Evolutionary conservation across 177 flowering plant genomes (phyloP).

Genomic region (Tripterygium wilfordii): DNA sequence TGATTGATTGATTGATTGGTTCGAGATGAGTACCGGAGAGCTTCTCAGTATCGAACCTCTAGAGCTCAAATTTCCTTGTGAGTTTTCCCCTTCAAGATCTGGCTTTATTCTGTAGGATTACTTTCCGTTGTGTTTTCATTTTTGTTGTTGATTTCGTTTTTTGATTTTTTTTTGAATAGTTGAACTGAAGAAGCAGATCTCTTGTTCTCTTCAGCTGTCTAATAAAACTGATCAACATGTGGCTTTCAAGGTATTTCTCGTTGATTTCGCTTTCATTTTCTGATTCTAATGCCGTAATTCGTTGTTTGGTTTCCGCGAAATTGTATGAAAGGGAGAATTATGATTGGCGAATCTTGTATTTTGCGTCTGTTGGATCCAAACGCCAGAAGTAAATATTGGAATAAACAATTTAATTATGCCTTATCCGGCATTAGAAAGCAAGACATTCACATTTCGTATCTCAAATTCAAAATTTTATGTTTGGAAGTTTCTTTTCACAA

Average conservation of each 20-base stretch:
- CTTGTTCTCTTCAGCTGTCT: conserved; percentile 45
- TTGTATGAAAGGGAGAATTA: too few species aligned
- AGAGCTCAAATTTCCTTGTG: conserved; percentile 71
- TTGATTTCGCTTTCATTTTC: background rate
- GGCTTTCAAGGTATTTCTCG: conserved; percentile 49
- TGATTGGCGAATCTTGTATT: too few species aligned
- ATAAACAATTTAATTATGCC: too few species aligned
- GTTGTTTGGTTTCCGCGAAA: too few species aligned
- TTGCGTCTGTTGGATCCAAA: too few species aligned
- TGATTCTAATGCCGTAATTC: background rate
- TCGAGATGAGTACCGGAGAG: conserved; percentile 60
- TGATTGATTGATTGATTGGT: too few species aligned
- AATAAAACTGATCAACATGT: conserved; percentile 47
- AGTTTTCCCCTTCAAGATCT: conserved; percentile 8
- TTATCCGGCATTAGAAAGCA: too few species aligned
- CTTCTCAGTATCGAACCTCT: conserved; percentile 61
- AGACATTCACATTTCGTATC: too few species aligned
- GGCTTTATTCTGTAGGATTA: background rate
- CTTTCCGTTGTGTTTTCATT: background rate
- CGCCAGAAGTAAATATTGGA: too few species aligned
- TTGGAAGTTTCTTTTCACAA: too few species aligned
- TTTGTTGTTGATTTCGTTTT: conserved; percentile 8
- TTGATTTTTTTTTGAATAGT: conserved; percentile 21
- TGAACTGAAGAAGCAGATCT: conserved; percentile 62
- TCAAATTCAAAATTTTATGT: too few species aligned